phyloP scores from a whole-genome alignment of 805 yeast genomes.

The Scheffersomyces coipomensis region DNA sequence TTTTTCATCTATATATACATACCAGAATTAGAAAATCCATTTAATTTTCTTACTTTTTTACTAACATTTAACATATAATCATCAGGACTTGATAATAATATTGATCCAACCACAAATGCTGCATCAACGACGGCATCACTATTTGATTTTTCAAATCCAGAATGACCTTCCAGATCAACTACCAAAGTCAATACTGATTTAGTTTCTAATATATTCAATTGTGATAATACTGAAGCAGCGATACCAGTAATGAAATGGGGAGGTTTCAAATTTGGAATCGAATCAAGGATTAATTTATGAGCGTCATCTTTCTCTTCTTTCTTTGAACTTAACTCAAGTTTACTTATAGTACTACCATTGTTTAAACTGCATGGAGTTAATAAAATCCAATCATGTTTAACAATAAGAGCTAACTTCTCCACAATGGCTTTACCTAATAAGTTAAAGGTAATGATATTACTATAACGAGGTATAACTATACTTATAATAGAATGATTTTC shows the following conservation, averaged over 20 bases:
- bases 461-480: slow-evolving; percentile 31
- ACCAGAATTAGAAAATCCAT: slow-evolving; percentile 24
- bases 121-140: slow-evolving; percentile 40
- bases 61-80: slow-evolving; percentile 15
- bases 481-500: slow-evolving; percentile 6
- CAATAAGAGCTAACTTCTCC: slow-evolving; percentile 7
- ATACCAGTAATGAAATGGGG: slow-evolving; percentile 65
- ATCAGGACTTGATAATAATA: slow-evolving; percentile 5
- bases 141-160: slow-evolving; percentile 56
- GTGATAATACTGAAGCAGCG: slow-evolving; percentile 43
- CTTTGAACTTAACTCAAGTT: slow-evolving; percentile 13
- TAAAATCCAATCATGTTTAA: slow-evolving; percentile 22
- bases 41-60: slow-evolving; percentile 18
- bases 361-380: slow-evolving; percentile 38
- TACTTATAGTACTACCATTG: slow-evolving; percentile 25
- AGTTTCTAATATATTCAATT: slow-evolving; percentile 7
- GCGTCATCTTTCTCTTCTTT: background rate
- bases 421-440: slow-evolving; percentile 22
- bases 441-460: slow-evolving; percentile 34
- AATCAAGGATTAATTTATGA: slow-evolving; percentile 1
- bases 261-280: slow-evolving; percentile 42
- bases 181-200: slow-evolving; percentile 18
- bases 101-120: slow-evolving; percentile 13
- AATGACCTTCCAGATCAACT: slow-evolving; percentile 61
- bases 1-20: slow-evolving; percentile 19